Base-by-base conservation (phyloP, 768 basidiomycete species). In the Suillus subluteus region DNA sequence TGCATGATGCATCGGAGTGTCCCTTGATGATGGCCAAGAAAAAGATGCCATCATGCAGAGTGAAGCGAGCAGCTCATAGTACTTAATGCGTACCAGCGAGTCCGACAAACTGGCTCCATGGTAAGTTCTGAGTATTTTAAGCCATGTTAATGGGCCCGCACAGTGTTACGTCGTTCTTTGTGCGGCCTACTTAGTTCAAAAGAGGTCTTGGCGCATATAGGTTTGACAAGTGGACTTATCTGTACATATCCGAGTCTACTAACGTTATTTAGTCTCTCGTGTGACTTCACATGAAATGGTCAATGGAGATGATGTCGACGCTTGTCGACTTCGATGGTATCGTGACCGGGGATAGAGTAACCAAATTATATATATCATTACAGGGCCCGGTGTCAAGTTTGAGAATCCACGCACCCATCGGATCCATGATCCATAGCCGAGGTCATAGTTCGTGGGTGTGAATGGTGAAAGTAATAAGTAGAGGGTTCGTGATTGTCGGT, bases 251-350 rank as follows among this genome's bases (percentile, higher is more conserved):
- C 15, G 56, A 38, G 12, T n/a, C 58, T 40, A 40, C 23, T 58
- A 11, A 40, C 15, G 13, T 16, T 26, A 40, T 26, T 58, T 38
- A 18, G 35, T 69, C 67, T 9, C 79, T 71, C 84, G 87, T 84
- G 37, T 88, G 70, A 87, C 0, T 83, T 84, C 0, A 84, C 84
- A n/a, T 84, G 73, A 43, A 86, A 72, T 1, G 81, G 72, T 38
- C n/a, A 13, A 23, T 23, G 23, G 8, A 16, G 37, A 80, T 80
- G 32, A 69, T 81, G 23, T 85, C 83, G 30, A 82, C 69, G 69
- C 5, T 48, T 50, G 23, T 50, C n/a, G 48, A 50, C n/a, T 13
- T 88, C 87, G 69, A 88, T 87, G 0, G 76, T 81, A 64, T 81
- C 71, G 0, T 76, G 78, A 26, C 84, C 83, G 0, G 80, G 75